These are phyloP conservation scores for Corniculantispora saksenae DNA, from an alignment of 2,329 filamentous ascomycete genomes.

Conservation along the genomic window DNA sequence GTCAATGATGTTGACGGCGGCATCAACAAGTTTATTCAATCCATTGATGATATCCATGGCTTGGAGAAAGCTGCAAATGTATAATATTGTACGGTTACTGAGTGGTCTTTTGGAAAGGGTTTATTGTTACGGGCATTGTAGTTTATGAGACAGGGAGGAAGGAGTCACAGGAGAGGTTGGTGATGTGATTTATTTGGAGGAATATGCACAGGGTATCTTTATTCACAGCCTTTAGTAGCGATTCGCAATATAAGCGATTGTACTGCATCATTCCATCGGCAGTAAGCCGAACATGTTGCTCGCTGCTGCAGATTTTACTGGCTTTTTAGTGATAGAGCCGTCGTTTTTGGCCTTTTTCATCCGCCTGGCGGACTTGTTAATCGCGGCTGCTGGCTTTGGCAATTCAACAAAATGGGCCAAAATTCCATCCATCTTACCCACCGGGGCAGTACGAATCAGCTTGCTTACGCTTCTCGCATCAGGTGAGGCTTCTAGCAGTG, in stretches of 20 bases:
- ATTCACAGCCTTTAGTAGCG: not conserved
- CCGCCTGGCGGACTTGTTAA: not conserved
- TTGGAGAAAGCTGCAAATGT: not conserved
- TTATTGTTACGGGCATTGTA: not conserved
- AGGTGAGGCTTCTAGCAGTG: slow-evolving; percentile 29
- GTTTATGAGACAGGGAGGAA: no score
- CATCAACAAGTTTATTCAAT: slow-evolving; percentile 27
- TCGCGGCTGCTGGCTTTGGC: not conserved
- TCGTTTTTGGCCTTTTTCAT: not conserved
- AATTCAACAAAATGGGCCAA: slow-evolving; percentile 23
- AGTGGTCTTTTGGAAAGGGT: not conserved
- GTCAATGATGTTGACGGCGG: slow-evolving; percentile 35
- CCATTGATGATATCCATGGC: slow-evolving; percentile 40
- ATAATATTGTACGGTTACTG: not conserved
- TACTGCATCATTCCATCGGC: not conserved
- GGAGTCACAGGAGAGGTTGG: no score
- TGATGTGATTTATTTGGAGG: not conserved
- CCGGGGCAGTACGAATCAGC: not conserved
- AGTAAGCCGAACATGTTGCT: slow-evolving; percentile 14
- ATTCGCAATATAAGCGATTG: not conserved
- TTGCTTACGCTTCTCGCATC: slow-evolving; percentile 23
- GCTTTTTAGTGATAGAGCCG: not conserved
- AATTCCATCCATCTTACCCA: not conserved
- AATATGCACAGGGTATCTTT: not conserved
- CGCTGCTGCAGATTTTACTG: not conserved